These are phyloP conservation scores for Fusarium caatingaense DNA, from an alignment of 2,329 filamentous ascomycete species.

Conservation along the genomic window DNA sequence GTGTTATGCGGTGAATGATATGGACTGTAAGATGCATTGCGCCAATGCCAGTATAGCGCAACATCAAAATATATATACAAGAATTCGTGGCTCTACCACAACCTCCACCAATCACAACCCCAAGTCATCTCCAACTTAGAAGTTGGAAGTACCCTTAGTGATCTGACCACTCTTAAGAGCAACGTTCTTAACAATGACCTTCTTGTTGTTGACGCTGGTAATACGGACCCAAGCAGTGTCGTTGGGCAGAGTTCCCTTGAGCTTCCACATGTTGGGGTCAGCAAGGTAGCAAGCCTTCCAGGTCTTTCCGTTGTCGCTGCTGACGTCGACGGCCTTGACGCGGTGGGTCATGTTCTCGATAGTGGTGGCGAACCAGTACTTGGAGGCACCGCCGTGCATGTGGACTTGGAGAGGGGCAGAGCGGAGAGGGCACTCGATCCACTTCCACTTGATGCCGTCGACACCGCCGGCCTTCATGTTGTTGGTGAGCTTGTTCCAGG, in stretches of 20 bases:
- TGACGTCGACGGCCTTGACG: conserved; percentile 20
- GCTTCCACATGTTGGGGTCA: conserved; percentile 21
- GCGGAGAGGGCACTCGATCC: conserved; percentile 17
- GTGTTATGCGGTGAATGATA: not conserved
- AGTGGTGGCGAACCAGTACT: conserved; percentile 26
- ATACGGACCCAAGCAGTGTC: conserved; percentile 18
- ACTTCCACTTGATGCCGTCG: conserved; percentile 27
- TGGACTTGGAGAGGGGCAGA: conserved; percentile 10
- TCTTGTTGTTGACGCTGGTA: conserved; percentile 22
- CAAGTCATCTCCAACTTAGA: not conserved
- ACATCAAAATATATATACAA: conserved; percentile 17
- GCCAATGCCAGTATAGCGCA: not conserved
- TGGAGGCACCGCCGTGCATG: conserved; percentile 25
- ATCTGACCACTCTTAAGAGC: conserved; percentile 14
- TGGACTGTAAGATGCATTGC: not conserved
- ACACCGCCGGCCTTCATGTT: conserved; percentile 11
- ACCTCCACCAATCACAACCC: not conserved
- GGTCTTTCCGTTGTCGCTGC: conserved; percentile 20
- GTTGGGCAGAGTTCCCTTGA: conserved; percentile 15
- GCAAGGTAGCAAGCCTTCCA: conserved; percentile 3
- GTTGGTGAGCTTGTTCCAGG: conserved; percentile 22
- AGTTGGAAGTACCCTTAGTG: conserved; percentile 19
- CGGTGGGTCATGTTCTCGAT: conserved; percentile 21
- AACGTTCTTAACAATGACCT: conserved; percentile 18
- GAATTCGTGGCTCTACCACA: conserved; percentile 6